Percentiles rank a stretch among this genome's conserved stretches.
Conservation (phyloP, 2,329 filamentous ascomycete species). For the Pyrenophora graminea region DNA sequence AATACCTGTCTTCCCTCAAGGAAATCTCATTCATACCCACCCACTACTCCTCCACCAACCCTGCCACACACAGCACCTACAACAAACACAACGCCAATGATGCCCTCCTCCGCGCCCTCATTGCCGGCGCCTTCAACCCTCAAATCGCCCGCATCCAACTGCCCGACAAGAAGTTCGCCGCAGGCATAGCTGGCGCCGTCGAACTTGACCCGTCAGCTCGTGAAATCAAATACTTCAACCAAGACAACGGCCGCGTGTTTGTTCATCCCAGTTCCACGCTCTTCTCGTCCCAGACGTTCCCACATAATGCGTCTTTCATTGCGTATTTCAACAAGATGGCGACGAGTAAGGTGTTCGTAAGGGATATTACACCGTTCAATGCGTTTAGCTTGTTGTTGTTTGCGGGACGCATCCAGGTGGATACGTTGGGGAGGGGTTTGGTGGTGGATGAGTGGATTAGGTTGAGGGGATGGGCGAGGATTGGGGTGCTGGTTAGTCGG, state of each 20-base stretch:
- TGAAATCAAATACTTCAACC: constrained; percentile 86
- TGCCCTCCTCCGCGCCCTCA: constrained; percentile 53
- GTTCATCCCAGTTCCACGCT: constrained; percentile 87
- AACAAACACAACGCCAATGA: constrained; percentile 56
- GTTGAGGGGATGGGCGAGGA: constrained; percentile 88
- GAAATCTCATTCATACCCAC: constrained; percentile 78
- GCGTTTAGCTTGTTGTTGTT: constrained; percentile 87
- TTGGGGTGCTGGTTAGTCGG: constrained; percentile 85
- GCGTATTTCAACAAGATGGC: constrained; percentile 91
- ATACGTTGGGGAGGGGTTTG: constrained; percentile 83
- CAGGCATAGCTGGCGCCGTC: constrained; percentile 83
- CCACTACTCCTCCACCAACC: constrained; percentile 39
- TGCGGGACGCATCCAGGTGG: constrained; percentile 79
- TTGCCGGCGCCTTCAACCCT: constrained; percentile 63
- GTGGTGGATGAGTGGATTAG: constrained; percentile 90
- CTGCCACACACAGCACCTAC: constrained; percentile 38
- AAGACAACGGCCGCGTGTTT: constrained; percentile 69
- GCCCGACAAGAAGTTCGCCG: constrained; percentile 93
- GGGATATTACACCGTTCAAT: constrained; percentile 92
- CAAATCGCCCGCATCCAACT: constrained; percentile 92
- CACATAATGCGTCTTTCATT: constrained; percentile 75
- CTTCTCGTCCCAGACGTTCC: constrained; percentile 80
- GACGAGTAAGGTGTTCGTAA: constrained; percentile 88
- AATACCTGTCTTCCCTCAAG: constrained; percentile 82
- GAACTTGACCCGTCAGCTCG: constrained; percentile 90